phyloP scores from a whole-genome alignment of 345 rosid species.

The Eucalyptus curtisii region DNA sequence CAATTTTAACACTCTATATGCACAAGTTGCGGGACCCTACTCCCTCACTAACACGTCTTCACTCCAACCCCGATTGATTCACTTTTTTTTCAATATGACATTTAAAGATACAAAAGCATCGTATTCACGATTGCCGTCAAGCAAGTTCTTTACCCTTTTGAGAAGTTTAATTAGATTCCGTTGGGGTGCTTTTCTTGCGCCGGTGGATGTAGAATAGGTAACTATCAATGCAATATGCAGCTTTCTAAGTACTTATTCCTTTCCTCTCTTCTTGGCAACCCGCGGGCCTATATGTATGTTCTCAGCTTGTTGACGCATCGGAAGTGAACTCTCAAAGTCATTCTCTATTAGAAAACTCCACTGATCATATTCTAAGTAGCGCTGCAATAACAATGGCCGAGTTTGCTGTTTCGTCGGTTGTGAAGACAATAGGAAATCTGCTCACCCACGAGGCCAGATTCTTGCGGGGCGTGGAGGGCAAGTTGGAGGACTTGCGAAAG shows the following conservation, averaged over 20 bases:
- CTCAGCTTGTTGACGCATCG: background rate
- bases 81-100: no score
- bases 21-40: no score
- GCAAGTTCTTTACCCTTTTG: no score
- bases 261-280: background rate
- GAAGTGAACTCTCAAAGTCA: background rate
- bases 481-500: background rate
- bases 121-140: no score
- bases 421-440: background rate
- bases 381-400: background rate
- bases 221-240: background rate
- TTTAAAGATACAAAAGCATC: no score
- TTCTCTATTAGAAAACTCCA: background rate
- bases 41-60: rapidly evolving
- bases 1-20: no score
- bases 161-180: no score
- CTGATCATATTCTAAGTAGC: background rate
- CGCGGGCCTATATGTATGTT: background rate
- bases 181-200: background rate
- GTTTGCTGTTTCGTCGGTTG: background rate
- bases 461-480: background rate
- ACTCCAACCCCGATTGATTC: no score
- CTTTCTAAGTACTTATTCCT: background rate
- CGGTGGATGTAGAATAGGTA: background rate
- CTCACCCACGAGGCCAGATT: background rate